phyloP scores from a whole-genome alignment of 768 basidiomycete genomes.

The Mycena galopus region DNA sequence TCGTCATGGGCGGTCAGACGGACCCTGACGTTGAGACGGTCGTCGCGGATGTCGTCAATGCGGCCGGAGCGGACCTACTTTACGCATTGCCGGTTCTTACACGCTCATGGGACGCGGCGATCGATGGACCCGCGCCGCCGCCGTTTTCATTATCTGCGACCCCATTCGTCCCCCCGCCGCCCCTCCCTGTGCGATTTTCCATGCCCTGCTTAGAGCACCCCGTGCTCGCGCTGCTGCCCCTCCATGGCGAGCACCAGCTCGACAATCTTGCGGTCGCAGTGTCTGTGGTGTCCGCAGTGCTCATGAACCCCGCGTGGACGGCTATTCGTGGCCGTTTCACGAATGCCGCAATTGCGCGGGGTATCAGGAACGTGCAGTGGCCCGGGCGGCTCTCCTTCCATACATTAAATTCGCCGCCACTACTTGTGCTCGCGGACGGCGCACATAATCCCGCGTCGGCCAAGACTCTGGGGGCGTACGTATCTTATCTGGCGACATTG shows the following conservation, averaged over 20 bases:
- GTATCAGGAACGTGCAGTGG: constrained; percentile 78
- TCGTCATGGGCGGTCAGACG: constrained; percentile 77
- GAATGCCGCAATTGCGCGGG: constrained; percentile 61
- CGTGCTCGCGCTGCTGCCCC: constrained; percentile 66
- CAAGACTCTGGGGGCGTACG: constrained; percentile 72
- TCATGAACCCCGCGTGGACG: constrained; percentile 54
- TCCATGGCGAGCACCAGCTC: constrained; percentile 88
- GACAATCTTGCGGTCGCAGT: constrained; percentile 85
- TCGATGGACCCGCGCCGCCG: constrained; percentile 49
- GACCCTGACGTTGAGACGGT: constrained; percentile 61
- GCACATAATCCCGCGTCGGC: constrained; percentile 93
- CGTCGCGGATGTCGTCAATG: constrained; percentile 57
- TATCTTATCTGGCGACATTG: constrained; percentile 52
- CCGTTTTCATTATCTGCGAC: constrained; percentile 49
- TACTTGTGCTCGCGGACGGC: constrained; percentile 84
- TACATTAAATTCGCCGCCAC: constrained; percentile 38
- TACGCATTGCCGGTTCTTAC: constrained; percentile 50
- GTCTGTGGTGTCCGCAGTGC: constrained; percentile 69
- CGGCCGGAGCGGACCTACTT: constrained; percentile 58
- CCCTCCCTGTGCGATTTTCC: constrained; percentile 57
- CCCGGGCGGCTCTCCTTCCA: constrained; percentile 88
- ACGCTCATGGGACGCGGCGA: constrained; percentile 49
- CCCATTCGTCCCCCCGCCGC: constrained; percentile 50
- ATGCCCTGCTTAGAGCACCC: constrained; percentile 59
- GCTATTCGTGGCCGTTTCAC: constrained; percentile 56